phyloP scores from a whole-genome alignment of 2,329 filamentous ascomycete genomes.

The Dactylellina cionopaga region DNA sequence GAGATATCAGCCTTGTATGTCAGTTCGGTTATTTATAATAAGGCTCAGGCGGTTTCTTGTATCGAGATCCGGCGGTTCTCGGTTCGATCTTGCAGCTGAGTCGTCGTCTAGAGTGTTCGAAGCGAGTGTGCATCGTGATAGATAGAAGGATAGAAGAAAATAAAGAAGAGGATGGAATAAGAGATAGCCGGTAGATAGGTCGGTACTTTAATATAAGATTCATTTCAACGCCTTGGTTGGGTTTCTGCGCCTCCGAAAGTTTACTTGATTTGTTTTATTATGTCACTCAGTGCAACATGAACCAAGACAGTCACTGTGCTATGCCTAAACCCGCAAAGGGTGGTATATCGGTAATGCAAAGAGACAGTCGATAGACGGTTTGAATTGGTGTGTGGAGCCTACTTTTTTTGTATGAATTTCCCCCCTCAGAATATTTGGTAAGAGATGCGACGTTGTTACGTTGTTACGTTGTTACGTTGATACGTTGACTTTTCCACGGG shows the following conservation, averaged over 20 bases:
- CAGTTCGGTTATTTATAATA: not conserved
- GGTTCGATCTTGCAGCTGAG: slow-evolving; percentile 6
- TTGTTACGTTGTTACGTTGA: not conserved
- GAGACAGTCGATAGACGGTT: too few relatives aligned
- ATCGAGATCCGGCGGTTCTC: slow-evolving; percentile 16
- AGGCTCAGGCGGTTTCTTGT: slow-evolving; percentile 7
- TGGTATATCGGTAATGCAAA: too few relatives aligned
- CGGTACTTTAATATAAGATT: slow-evolving; percentile 41
- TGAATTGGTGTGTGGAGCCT: too few relatives aligned
- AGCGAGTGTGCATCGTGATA: slow-evolving; percentile 37
- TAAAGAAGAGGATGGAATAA: not conserved
- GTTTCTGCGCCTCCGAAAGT: not conserved
- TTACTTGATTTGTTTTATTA: not conserved
- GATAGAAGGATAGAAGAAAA: slow-evolving; percentile 24
- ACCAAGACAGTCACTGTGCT: slow-evolving; percentile 23
- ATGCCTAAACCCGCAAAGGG: too few relatives aligned
- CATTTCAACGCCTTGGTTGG: not conserved
- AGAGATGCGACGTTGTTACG: slow-evolving; percentile 9
- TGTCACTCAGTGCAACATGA: slow-evolving; percentile 18
- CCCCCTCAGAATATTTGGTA: too few relatives aligned
- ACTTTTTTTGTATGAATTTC: too few relatives aligned
- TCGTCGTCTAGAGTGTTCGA: not conserved
- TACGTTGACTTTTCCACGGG: slow-evolving; percentile 16
- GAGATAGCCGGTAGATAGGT: not conserved
- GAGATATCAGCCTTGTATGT: not conserved